Evolutionary conservation across 805 yeast genomes (phyloP), one percentile per base, ranked within the genome.

Genomic region (Kodamaea nitidulidarum): DNA sequence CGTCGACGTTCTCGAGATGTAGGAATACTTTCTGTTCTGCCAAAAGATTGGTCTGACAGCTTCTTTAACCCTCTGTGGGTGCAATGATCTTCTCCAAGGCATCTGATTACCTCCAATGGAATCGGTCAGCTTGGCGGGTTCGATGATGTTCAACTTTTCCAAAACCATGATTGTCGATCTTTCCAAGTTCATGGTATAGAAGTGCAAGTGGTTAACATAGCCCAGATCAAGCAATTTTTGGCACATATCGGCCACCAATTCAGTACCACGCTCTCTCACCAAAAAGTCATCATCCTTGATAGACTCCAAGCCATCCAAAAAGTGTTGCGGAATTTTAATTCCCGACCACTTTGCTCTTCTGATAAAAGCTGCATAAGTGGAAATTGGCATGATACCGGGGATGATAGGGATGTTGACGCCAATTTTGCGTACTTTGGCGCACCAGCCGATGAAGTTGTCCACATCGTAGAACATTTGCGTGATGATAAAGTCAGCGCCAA

Each of bases 381-480:
- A 81, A 42, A 93, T 90, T 15, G 98, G 98, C 98, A 93, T 93
- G 61, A 93, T 88, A 10, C 98, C 98, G 1, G 98, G 98, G 43
- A 93, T 82, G 48, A 93, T 85, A 20, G 98, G 98, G 38, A 86
- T 80, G 28, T 71, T 70, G 47, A 93, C 75, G 15, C 96, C 97
- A 15, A 69, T 67, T 15, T 71, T 78, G 49, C 91, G 76, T 40
- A 91, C 75, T 43, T 68, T 63, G 14, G 70, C 60, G 52, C 93
- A 87, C 98, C 98, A 93, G 9, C 62, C 52, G 42, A 93, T 75
- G 61, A 91, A 93, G 43, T 75, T 75, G 34, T 90, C 96, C 9
- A 74, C 93, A 56, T 93, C 97, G 62, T 93, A 93, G 61, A 93
- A 91, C 96, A 93, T 86, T 63, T 93, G 98, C 3, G 98, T 93